Percentiles rank a stretch among this genome's conserved stretches.
These are phyloP conservation scores for Alternaria brassicicola DNA, from an alignment of 2,329 filamentous ascomycete genomes.

Conservation along the genomic window DNA sequence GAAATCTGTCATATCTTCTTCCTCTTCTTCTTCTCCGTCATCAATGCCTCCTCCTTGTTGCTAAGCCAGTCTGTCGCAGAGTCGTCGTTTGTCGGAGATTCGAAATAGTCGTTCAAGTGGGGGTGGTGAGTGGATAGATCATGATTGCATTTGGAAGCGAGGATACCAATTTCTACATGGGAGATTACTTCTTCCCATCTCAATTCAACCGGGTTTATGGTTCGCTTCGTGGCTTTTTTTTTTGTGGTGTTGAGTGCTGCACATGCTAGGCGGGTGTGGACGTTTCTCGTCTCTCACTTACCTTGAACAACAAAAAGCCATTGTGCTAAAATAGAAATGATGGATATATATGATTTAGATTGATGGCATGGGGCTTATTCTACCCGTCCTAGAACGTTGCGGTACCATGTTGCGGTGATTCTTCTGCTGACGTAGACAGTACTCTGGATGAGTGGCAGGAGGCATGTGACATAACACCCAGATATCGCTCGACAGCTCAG, in stretches of 20 bases:
- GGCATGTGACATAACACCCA: neutral
- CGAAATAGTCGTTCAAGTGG: neutral
- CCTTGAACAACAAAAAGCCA: too few species aligned
- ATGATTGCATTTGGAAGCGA: constrained; percentile 43
- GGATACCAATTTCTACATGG: constrained; percentile 39
- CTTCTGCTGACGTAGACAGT: too few species aligned
- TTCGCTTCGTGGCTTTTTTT: constrained; percentile 15
- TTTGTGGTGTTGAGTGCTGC: neutral
- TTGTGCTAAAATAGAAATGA: too few species aligned
- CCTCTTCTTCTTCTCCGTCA: too few species aligned
- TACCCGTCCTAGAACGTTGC: neutral
- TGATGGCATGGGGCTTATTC: neutral
- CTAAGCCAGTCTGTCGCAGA: neutral
- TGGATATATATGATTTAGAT: neutral
- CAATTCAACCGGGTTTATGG: constrained; percentile 23
- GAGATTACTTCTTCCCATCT: constrained; percentile 16
- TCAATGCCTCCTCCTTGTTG: neutral
- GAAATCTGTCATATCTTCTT: neutral
- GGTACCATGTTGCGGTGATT: neutral
- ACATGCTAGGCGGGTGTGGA: too few species aligned
- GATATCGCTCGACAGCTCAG: too few species aligned
- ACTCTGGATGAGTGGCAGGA: neutral
- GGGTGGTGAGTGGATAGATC: constrained; percentile 6
- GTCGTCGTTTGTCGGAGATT: too few species aligned
- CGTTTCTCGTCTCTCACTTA: too few species aligned